Conservation (phyloP, 148 eudicot species). For the Heliamphora exappendiculata region DNA sequence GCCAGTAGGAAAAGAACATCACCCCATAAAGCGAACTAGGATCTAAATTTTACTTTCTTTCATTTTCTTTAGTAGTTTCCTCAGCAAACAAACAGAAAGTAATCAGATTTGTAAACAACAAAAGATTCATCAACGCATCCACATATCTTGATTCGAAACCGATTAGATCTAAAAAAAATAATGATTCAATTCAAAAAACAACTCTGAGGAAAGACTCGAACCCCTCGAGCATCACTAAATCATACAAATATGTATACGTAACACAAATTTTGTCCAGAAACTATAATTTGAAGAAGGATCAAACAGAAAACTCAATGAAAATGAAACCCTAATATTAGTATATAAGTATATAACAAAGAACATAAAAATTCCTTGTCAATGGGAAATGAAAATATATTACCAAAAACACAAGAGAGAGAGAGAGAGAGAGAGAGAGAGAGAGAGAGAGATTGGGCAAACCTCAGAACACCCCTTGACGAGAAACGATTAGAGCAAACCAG, state of each 20-base stretch:
- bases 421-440: too few species aligned
- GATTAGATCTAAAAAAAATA: not conserved
- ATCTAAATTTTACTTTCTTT: not conserved
- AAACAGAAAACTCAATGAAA: not conserved
- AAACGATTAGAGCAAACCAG: not conserved
- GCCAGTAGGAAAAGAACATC: too few species aligned
- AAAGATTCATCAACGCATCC: not conserved
- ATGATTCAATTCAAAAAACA: not conserved
- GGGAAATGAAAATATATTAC: not conserved
- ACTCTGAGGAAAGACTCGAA: not conserved
- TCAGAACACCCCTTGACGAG: not conserved
- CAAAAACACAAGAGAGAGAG: too few species aligned
- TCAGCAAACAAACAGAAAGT: not conserved
- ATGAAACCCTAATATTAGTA: not conserved
- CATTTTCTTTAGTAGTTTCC: not conserved
- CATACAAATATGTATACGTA: too few species aligned
- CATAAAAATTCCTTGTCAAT: not conserved
- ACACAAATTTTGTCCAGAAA: not conserved
- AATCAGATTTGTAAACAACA: not conserved
- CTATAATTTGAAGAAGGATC: not conserved
- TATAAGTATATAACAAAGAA: not conserved
- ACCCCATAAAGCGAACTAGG: too few species aligned
- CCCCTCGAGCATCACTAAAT: not conserved
- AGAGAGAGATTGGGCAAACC: not conserved
- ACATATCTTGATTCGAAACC: not conserved